Evolutionary conservation across 2,329 filamentous ascomycete species (phyloP).

Genomic region (Rasamsonia emersonii): DNA sequence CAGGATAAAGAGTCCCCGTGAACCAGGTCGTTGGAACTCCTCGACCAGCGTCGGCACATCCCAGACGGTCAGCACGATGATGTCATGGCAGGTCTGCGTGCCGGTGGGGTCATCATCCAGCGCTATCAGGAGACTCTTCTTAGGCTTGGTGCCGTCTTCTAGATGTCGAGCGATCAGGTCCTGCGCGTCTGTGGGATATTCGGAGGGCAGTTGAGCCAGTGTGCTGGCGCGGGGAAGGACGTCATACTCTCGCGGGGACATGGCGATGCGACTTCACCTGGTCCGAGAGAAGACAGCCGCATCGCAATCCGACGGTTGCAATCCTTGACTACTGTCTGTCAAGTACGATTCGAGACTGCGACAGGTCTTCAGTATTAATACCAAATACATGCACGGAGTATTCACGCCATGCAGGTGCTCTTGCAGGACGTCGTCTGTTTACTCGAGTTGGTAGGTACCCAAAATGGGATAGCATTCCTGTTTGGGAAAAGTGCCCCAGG

Average conservation of each 20-base stretch:
- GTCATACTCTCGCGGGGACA: conserved; percentile 16
- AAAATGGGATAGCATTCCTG: too few species aligned
- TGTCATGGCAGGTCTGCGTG: conserved; percentile 54
- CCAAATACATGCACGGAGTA: too few species aligned
- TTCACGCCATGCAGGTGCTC: too few species aligned
- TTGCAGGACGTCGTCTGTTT: too few species aligned
- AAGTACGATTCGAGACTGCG: too few species aligned
- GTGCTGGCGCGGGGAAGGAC: conserved; percentile 17
- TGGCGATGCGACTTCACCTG: too few species aligned
- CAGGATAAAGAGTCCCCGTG: conserved; percentile 50
- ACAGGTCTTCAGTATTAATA: too few species aligned
- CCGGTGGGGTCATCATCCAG: conserved; percentile 51
- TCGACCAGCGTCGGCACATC: conserved; percentile 34
- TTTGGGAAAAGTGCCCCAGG: too few species aligned
- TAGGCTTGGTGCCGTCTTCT: conserved; percentile 15
- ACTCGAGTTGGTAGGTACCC: too few species aligned
- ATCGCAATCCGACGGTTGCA: too few species aligned
- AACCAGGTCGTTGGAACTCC: conserved; percentile 34
- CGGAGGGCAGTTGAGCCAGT: conserved; percentile 19
- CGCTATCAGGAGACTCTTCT: conserved; percentile 24
- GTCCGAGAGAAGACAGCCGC: too few species aligned
- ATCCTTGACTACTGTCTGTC: too few species aligned
- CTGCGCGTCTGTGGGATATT: conserved; percentile 22
- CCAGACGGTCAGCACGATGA: conserved; percentile 49
- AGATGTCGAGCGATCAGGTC: conserved; percentile 22